Percentiles rank a stretch among this genome's conserved stretches.
phyloP scores from a whole-genome alignment of 148 eudicot genomes.

The Rhododendron molle region DNA sequence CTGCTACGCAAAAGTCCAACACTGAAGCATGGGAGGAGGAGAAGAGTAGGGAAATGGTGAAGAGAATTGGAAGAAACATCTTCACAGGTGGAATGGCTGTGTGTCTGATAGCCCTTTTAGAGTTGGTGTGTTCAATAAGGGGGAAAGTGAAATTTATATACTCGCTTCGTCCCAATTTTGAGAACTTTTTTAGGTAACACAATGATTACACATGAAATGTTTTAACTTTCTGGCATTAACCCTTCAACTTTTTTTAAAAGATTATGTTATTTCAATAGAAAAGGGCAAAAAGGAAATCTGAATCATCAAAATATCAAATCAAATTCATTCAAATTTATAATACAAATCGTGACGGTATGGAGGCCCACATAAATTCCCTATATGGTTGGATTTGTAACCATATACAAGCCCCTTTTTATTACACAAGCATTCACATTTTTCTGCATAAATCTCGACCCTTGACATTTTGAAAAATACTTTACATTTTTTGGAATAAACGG shows the following conservation, averaged over 20 bases:
- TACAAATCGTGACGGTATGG: no score
- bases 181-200: background rate
- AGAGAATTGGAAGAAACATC: conserved; percentile 36
- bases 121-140: background rate
- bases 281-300: background rate
- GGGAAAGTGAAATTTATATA: background rate
- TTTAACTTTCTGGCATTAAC: no score
- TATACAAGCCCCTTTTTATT: no score
- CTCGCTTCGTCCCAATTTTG: background rate
- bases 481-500: no score
- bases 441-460: no score
- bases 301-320: background rate
- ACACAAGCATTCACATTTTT: no score
- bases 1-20: conserved; percentile 74
- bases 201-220: no score
- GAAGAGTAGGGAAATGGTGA: conserved; percentile 38
- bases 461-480: no score
- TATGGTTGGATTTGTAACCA: no score
- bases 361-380: no score
- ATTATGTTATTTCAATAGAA: background rate
- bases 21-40: conserved; percentile 26
- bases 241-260: background rate
- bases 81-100: conserved; percentile 9
- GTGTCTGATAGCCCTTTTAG: background rate
- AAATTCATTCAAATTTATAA: no score